Evolutionary conservation across 2,329 filamentous ascomycete species (phyloP), one percentile per base, ranked within the genome.

Genomic region (Diaporthe vexans): DNA sequence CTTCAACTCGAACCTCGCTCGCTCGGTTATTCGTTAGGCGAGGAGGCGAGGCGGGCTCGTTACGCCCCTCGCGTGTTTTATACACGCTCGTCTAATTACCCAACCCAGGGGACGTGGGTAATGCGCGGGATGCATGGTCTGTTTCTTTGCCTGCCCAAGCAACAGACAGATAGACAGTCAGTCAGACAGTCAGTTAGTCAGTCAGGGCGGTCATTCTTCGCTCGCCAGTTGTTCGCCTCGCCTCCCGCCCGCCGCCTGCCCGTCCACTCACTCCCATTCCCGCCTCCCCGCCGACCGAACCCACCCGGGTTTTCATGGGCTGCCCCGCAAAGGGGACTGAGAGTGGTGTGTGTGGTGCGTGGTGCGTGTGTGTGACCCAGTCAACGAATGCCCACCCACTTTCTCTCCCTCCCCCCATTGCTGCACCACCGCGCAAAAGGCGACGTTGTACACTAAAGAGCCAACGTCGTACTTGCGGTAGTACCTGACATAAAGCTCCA

Each of bases 401-500:
- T 17, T 43, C 15, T 43, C 15, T 17, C 15, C 48, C 33, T 33
- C 1, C 11, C 58, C 26, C 58, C 37, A 24, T 61, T 7, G 37
- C 37, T 43, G 40, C 40, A 43, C 40, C 40, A 17, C 40, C 35
- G 29, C 29, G 29, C 29, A 33, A 37, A 33, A 40, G 35, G 40
- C 40, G 40, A 19, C 58, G 24, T 19, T 63, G 59, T 19, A 52
- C 48, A 52, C 48, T 13, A 52, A 51, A n/a, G n/a, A n/a, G 46
- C n/a, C 37, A 48, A 8, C 26, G 63, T 52, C 26, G 46, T 26
- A 67, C 43, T 35, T 35, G 43, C 21, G 26, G 61, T 67, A 67
- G 61, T 67, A 67, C 61, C 61, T 67, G 61, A 37, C 61, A 67
- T 67, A 11, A 21, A 37, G 61, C 46, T 24, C 61, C 61, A 33